phyloP scores from a whole-genome alignment of 2,329 filamentous ascomycete genomes.

The Lecanicillium sp. region DNA sequence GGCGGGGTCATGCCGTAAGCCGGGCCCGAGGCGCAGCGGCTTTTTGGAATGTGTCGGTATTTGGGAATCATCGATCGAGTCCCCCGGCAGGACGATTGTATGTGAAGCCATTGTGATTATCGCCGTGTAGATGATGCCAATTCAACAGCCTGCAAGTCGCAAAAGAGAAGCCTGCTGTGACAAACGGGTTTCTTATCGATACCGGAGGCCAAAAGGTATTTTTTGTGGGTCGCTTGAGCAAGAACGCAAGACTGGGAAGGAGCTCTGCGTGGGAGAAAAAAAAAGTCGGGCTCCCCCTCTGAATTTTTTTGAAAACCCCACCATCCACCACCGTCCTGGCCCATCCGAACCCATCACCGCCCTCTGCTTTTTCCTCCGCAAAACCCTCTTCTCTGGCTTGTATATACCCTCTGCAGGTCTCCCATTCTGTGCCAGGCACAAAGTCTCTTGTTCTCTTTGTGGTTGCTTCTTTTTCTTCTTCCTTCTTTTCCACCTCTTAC shows the following conservation, averaged over 20 bases:
- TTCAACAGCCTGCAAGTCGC: too few relatives aligned
- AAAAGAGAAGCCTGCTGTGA: too few relatives aligned
- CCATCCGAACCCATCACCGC: constrained; percentile 12
- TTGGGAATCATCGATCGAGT: constrained; percentile 58
- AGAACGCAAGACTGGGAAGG: too few relatives aligned
- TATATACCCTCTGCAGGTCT: background rate
- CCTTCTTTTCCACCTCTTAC: constrained; percentile 10
- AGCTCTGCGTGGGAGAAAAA: constrained; percentile 2
- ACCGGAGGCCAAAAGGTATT: too few relatives aligned
- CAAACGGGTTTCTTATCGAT: background rate
- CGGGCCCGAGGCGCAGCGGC: constrained; percentile 75
- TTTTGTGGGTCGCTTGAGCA: too few relatives aligned
- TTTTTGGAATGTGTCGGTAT: constrained; percentile 64
- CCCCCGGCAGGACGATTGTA: constrained; percentile 76
- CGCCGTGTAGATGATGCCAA: background rate
- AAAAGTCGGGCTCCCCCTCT: constrained; percentile 8
- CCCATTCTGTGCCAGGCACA: background rate
- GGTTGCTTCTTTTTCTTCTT: constrained; percentile 14
- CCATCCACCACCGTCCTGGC: background rate
- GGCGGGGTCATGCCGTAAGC: constrained; percentile 74
- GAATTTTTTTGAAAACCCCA: constrained; percentile 19
- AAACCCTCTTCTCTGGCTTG: background rate
- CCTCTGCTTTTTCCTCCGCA: constrained; percentile 6
- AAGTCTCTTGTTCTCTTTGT: background rate
- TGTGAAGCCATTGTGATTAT: constrained; percentile 42